Conservation (phyloP, 2,329 filamentous ascomycete genomes). For the Diaporthe velutina region DNA sequence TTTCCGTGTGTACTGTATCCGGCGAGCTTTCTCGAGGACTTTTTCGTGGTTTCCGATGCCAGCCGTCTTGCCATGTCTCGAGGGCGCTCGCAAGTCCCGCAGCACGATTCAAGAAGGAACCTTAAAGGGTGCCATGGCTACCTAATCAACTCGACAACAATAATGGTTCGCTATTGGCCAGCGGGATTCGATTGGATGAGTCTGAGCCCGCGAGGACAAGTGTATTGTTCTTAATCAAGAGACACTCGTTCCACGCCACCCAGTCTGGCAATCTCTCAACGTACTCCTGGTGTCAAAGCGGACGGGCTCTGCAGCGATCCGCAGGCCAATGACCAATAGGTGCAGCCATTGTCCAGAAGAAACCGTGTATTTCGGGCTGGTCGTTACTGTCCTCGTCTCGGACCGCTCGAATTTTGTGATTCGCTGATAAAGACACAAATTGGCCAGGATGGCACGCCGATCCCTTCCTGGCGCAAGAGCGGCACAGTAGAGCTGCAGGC, state of each 20-base stretch:
- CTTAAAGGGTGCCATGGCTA: slow-evolving; percentile 1
- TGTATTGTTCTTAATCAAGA: slow-evolving; percentile 16
- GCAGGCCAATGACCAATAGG: slow-evolving; percentile 16
- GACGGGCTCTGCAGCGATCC: slow-evolving; percentile 23
- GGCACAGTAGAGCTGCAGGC: slow-evolving; percentile 30
- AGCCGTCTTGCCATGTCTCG: neutral
- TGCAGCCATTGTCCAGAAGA: slow-evolving; percentile 21
- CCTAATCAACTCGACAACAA: neutral
- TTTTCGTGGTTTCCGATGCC: slow-evolving; percentile 1
- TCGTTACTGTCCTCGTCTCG: slow-evolving; percentile 16
- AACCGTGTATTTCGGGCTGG: slow-evolving; percentile 21
- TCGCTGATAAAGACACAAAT: slow-evolving; percentile 34
- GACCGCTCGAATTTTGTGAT: slow-evolving; percentile 38
- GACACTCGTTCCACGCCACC: neutral
- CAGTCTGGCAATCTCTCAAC: neutral
- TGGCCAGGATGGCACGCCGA: slow-evolving; percentile 28
- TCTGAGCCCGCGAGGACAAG: slow-evolving; percentile 24
- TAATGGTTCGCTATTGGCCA: neutral
- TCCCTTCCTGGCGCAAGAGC: slow-evolving; percentile 15
- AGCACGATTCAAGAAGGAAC: slow-evolving; percentile 27
- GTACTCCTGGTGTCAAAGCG: neutral
- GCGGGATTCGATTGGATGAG: slow-evolving; percentile 2
- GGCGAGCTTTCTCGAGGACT: neutral
- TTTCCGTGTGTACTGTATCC: neutral
- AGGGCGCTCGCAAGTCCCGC: neutral